These are phyloP conservation scores for Gigaspora rosea DNA, from an alignment of 192 early-diverging fungal species.

Conservation along the genomic window DNA sequence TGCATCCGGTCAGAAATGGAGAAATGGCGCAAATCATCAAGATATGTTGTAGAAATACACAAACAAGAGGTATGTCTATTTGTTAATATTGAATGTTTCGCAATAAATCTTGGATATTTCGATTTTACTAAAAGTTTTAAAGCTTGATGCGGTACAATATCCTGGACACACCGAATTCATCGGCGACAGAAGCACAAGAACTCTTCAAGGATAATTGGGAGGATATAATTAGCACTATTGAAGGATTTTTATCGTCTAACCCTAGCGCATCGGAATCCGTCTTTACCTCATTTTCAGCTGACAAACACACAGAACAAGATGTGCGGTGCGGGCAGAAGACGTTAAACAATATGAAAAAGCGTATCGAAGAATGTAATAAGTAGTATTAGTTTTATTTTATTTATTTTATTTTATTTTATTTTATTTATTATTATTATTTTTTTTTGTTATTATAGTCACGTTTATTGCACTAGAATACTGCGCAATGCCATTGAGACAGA, in stretches of 20 bases:
- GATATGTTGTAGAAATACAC: constrained; percentile 22
- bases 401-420: no score
- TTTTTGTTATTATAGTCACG: constrained; percentile 2
- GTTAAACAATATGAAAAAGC: constrained; percentile 13
- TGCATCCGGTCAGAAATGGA: constrained; percentile 18
- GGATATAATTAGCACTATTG: constrained; percentile 4
- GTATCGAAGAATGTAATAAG: constrained; percentile 13
- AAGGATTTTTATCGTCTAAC: constrained; percentile 6
- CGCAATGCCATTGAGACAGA: background rate
- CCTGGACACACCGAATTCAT: constrained; percentile 10
- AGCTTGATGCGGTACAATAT: constrained; percentile 23
- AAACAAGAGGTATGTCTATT: constrained; percentile 24
- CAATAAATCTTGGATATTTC: constrained; percentile 18
- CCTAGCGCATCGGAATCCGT: background rate
- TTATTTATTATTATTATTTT: background rate
- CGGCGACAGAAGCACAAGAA: constrained; percentile 9
- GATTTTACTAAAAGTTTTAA: constrained; percentile 5
- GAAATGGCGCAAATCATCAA: constrained; percentile 4
- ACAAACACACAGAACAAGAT: constrained; percentile 18
- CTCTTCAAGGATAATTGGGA: constrained; percentile 9
- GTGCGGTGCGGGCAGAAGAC: constrained; percentile 13
- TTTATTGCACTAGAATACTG: constrained; percentile 6
- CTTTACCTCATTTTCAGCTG: constrained; percentile 12
- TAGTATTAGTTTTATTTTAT: no score
- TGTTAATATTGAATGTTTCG: background rate